Evolutionary conservation across 2,329 filamentous ascomycete genomes (phyloP).

Genomic region (Fusarium incarnatum): DNA sequence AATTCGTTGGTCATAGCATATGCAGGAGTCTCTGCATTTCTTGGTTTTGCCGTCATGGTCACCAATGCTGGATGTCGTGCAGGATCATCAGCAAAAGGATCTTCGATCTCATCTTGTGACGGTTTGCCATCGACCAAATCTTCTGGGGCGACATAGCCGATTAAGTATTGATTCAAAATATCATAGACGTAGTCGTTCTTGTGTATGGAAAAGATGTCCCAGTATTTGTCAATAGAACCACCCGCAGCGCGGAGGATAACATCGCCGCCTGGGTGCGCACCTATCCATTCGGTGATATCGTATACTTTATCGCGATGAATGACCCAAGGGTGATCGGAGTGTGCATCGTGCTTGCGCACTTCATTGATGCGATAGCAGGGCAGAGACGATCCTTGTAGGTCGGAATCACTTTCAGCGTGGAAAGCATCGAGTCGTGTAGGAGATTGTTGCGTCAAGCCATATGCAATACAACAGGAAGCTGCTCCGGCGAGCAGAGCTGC

Average conservation of each 20-base stretch:
- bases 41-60: slow-evolving; percentile 65
- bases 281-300: slow-evolving; percentile 77
- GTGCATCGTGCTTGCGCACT: slow-evolving; percentile 64
- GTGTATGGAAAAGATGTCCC: slow-evolving; percentile 78
- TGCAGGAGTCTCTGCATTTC: slow-evolving; percentile 70
- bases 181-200: slow-evolving; percentile 73
- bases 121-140: slow-evolving; percentile 71
- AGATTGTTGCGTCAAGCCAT: slow-evolving; percentile 28
- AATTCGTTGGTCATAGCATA: slow-evolving; percentile 62
- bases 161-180: slow-evolving; percentile 72
- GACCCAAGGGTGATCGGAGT: slow-evolving; percentile 70
- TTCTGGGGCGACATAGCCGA: slow-evolving; percentile 68
- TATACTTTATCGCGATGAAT: slow-evolving; percentile 74
- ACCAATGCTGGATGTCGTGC: slow-evolving; percentile 62
- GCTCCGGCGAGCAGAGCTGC: slow-evolving; percentile 28
- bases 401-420: slow-evolving; percentile 3
- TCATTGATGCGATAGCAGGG: slow-evolving; percentile 64
- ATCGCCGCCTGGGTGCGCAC: slow-evolving; percentile 73
- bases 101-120: slow-evolving; percentile 65
- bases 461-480: slow-evolving; percentile 38
- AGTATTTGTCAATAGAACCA: slow-evolving; percentile 73
- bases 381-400: slow-evolving; percentile 55
- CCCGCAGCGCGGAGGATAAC: slow-evolving; percentile 75
- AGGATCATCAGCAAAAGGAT: slow-evolving; percentile 69
- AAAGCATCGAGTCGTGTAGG: slow-evolving; percentile 39